Conservation (phyloP, 805 yeast genomes). For the Candida suzukii region DNA sequence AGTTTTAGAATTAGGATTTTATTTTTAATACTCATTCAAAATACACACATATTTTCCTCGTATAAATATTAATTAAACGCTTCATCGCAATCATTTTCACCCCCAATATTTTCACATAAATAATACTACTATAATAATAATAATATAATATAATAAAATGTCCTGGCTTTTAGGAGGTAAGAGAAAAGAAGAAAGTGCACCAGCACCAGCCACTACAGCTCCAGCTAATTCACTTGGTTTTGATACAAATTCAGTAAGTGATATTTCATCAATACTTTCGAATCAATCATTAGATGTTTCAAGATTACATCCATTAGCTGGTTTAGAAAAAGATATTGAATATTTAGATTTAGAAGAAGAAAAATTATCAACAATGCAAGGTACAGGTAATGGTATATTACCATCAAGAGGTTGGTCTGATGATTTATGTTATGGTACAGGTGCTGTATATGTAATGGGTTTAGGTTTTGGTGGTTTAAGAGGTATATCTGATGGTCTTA, state of each 20-base stretch:
- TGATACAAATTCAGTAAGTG: slow-evolving; percentile 58
- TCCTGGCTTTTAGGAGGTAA: slow-evolving; percentile 46
- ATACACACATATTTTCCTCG: too few species aligned
- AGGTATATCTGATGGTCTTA: slow-evolving; percentile 83
- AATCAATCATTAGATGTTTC: slow-evolving; percentile 61
- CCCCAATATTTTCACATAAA: not conserved
- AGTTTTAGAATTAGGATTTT: too few species aligned
- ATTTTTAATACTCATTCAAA: too few species aligned
- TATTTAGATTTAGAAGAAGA: slow-evolving; percentile 87
- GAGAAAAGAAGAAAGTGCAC: slow-evolving; percentile 9
- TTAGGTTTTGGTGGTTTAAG: slow-evolving; percentile 84
- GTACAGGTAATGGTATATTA: slow-evolving; percentile 73
- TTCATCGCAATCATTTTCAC: too few species aligned
- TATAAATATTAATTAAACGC: too few species aligned
- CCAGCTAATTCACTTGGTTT: slow-evolving; percentile 41
- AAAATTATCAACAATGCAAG: slow-evolving; percentile 66
- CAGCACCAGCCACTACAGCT: slow-evolving; percentile 14
- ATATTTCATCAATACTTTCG: slow-evolving; percentile 55
- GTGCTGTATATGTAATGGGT: slow-evolving; percentile 83
- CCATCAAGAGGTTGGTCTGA: slow-evolving; percentile 98
- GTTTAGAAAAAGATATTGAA: slow-evolving; percentile 83
- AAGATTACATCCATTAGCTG: slow-evolving; percentile 86
- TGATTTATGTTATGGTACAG: slow-evolving; percentile 96
- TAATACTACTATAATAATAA: not conserved
- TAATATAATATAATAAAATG: slow-evolving; percentile 18